Evolutionary conservation across 2,329 filamentous ascomycete genomes (phyloP).

Genomic region (Cytospora piceicola): DNA sequence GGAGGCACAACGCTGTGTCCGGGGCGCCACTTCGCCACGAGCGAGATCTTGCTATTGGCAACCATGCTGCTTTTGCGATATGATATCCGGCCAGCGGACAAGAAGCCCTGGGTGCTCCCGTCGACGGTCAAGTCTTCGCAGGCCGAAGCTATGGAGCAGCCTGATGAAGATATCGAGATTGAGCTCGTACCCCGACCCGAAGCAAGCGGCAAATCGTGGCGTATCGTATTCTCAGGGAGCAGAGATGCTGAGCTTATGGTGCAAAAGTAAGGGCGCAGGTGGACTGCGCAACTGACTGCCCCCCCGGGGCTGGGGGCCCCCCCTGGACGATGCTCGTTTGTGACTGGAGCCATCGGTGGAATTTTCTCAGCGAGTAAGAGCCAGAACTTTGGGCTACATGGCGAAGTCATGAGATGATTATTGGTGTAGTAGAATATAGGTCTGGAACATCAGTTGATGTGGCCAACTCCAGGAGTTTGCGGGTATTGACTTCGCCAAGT

Average conservation of each 20-base stretch:
- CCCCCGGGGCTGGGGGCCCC: too few species aligned
- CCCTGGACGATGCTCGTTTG: too few species aligned
- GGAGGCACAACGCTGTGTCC: conserved; percentile 36
- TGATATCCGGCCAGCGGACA: conserved; percentile 30
- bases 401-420: too few species aligned
- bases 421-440: too few species aligned
- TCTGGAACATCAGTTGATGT: too few species aligned
- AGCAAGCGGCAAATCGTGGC: neutral
- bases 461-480: too few species aligned
- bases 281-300: too few species aligned
- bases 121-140: conserved; percentile 28
- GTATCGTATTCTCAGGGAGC: conserved; percentile 8
- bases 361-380: too few species aligned
- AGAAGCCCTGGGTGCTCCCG: conserved; percentile 20
- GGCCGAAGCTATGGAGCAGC: conserved; percentile 31
- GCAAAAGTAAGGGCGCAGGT: neutral
- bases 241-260: conserved; percentile 13
- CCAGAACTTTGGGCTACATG: too few species aligned
- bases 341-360: too few species aligned
- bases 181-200: conserved; percentile 20
- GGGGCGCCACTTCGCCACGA: conserved; percentile 36
- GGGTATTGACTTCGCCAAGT: too few species aligned
- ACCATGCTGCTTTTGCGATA: conserved; percentile 34
- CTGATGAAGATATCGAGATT: conserved; percentile 33
- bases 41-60: conserved; percentile 35